Conservation (phyloP, 768 basidiomycete genomes). For the Phanerochaete carnosa region DNA sequence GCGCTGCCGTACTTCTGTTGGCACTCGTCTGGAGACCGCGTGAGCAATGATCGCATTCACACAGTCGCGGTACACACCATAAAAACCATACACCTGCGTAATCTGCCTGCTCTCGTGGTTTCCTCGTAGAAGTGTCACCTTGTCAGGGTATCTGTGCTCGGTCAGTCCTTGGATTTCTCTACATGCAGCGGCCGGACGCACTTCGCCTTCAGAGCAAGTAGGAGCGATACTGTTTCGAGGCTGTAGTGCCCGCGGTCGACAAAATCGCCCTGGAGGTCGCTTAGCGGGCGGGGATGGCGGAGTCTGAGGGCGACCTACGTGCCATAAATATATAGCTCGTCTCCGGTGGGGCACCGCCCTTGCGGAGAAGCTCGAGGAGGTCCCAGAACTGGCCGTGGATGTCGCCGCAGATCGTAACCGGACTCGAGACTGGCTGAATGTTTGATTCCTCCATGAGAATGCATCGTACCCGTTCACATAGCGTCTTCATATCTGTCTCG, state of each 20-base stretch:
- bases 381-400: conserved; percentile 99
- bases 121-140: conserved; percentile 86
- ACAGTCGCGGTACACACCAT: conserved; percentile 53
- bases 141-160: conserved; percentile 76
- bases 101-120: conserved; percentile 98
- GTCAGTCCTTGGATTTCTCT: not conserved
- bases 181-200: conserved; percentile 25
- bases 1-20: conserved; percentile 97
- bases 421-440: conserved; percentile 92
- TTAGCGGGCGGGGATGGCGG: conserved; percentile 15
- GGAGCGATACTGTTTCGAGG: conserved; percentile 87
- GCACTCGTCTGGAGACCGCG: conserved; percentile 75
- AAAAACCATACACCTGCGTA: conserved; percentile 98
- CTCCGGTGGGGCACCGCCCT: conserved; percentile 82
- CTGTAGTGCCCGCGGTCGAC: conserved; percentile 97
- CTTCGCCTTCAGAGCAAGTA: conserved; percentile 89
- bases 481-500: conserved; percentile 88
- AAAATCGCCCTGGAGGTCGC: conserved; percentile 76
- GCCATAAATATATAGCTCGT: conserved; percentile 97
- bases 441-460: conserved; percentile 96
- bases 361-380: conserved; percentile 81
- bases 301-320: conserved; percentile 43
- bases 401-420: conserved; percentile 94
- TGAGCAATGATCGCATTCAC: not conserved
- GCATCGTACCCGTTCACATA: conserved; percentile 86